phyloP scores from a whole-genome alignment of 2,329 filamentous ascomycete species.

The Verticillium tricorpus region DNA sequence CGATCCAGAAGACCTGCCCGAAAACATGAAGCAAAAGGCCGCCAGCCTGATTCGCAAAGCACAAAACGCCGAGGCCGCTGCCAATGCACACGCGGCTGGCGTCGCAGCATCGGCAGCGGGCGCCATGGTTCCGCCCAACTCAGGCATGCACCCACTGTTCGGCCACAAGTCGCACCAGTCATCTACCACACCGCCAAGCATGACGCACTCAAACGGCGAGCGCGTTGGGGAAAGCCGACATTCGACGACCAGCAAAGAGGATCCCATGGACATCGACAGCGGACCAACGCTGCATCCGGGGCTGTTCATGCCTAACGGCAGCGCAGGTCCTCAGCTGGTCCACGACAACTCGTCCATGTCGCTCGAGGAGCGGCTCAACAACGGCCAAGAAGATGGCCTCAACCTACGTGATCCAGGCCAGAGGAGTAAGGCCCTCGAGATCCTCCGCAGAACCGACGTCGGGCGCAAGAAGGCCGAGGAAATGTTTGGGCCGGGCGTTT shows the following conservation, averaged over 20 bases:
- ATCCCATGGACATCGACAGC: constrained; percentile 34
- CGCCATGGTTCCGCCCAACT: constrained; percentile 5
- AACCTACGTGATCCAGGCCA: constrained; percentile 39
- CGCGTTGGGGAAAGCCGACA: constrained; percentile 3
- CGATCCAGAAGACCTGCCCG: constrained; percentile 84
- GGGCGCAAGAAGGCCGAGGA: constrained; percentile 47
- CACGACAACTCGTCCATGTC: constrained; percentile 34
- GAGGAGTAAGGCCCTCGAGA: constrained; percentile 48
- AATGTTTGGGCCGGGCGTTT: constrained; percentile 46
- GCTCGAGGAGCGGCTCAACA: constrained; percentile 47
- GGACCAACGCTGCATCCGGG: constrained; percentile 33
- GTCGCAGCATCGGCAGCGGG: constrained; percentile 7
- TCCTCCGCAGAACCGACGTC: constrained; percentile 43
- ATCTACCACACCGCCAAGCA: constrained; percentile 13
- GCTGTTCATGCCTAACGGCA: constrained; percentile 33
- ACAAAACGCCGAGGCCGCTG: constrained; percentile 50
- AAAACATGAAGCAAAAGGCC: constrained; percentile 74
- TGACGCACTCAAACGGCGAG: constrained; percentile 22
- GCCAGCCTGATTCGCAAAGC: constrained; percentile 70
- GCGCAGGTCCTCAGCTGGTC: constrained; percentile 36
- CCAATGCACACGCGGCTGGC: constrained; percentile 24
- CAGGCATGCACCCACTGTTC: neutral
- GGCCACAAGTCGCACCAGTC: constrained; percentile 12
- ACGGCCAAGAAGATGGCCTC: constrained; percentile 39
- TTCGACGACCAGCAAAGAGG: constrained; percentile 21